phyloP scores from a whole-genome alignment of 257 asterid genomes.

The Salvia splendens region DNA sequence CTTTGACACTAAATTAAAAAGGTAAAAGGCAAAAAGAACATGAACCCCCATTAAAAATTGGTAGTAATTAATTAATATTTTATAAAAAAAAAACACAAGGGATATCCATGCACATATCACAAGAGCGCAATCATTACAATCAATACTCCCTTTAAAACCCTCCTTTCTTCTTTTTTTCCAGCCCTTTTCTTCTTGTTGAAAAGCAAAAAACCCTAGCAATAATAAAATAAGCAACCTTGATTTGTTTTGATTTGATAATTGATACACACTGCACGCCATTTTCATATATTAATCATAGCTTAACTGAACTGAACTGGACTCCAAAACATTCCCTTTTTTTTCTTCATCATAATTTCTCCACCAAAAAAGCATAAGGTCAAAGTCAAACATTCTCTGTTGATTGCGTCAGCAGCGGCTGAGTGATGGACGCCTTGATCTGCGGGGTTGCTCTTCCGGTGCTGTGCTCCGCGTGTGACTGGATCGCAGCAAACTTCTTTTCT shows the following conservation, averaged over 20 bases:
- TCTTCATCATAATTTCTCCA: conserved; percentile 22
- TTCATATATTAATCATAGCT: conserved; percentile 34
- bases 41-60: conserved; percentile 38
- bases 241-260: conserved; percentile 11
- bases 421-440: conserved; percentile 73
- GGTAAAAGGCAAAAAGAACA: neutral
- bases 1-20: neutral
- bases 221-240: conserved; percentile 27
- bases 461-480: conserved; percentile 66
- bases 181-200: neutral
- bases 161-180: neutral
- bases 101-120: conserved; percentile 46
- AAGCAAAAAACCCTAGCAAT: conserved; percentile 25
- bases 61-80: conserved; percentile 7
- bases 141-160: conserved; percentile 30
- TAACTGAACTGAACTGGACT: conserved; percentile 41
- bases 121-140: conserved; percentile 54
- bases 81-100: conserved; percentile 41
- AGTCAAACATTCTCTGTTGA: conserved; percentile 54
- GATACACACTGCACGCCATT: conserved; percentile 55
- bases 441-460: conserved; percentile 40
- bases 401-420: conserved; percentile 79
- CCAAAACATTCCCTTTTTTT: neutral
- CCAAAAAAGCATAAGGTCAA: conserved; percentile 33
- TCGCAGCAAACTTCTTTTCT: conserved; percentile 59